Conservation (phyloP, 371 early-diverging fungal genomes). For the Parasitella parasitica region DNA sequence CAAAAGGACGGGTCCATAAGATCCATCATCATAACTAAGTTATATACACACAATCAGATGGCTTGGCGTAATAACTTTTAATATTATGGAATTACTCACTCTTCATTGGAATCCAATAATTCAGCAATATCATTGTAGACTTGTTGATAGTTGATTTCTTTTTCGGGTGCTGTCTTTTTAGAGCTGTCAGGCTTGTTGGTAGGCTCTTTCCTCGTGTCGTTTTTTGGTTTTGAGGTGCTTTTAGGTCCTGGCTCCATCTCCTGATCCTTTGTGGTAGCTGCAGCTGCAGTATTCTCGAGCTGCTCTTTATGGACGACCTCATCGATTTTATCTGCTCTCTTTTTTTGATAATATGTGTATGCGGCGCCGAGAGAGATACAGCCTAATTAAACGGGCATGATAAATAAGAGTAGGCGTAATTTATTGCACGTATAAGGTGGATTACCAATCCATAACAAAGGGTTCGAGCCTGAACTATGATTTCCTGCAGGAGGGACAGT, state of each 20-base stretch:
- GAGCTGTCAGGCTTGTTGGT: not conserved
- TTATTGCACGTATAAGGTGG: not conserved
- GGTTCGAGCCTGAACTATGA: not conserved
- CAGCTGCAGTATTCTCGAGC: not conserved
- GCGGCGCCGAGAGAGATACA: slow-evolving; percentile 24
- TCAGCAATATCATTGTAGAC: slow-evolving; percentile 32
- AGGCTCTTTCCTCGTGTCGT: not conserved
- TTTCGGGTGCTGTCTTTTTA: slow-evolving; percentile 11
- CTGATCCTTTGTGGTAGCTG: not conserved
- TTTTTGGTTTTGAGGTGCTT: not conserved
- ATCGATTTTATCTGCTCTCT: not conserved
- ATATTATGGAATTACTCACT: no score
- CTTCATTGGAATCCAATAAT: slow-evolving; percentile 12
- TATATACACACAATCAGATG: not conserved
- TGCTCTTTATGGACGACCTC: not conserved
- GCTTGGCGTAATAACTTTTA: no score
- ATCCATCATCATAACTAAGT: slow-evolving; percentile 25
- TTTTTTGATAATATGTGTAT: slow-evolving; percentile 16
- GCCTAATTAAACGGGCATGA: not conserved
- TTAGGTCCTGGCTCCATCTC: not conserved
- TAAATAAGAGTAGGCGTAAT: not conserved
- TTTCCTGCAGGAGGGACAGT: not conserved
- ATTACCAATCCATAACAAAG: slow-evolving; percentile 24
- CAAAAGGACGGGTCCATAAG: slow-evolving; percentile 16
- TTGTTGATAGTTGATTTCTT: slow-evolving; percentile 59